phyloP scores from a whole-genome alignment of 805 yeast genomes.

The Lachancea meyersii region DNA sequence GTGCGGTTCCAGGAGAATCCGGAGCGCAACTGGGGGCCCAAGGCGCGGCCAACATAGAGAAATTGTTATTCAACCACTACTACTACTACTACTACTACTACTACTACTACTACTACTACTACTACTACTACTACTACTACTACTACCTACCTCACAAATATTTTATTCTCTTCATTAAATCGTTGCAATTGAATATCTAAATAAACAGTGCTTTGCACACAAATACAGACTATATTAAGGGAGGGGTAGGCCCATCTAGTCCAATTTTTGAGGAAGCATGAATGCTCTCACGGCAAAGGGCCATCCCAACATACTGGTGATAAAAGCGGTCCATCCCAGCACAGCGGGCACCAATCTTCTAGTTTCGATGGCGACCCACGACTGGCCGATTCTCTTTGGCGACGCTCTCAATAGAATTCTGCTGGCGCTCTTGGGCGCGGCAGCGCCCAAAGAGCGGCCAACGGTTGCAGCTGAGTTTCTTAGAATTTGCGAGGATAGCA shows the following conservation, averaged over 20 bases:
- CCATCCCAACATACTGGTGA: slow-evolving; percentile 24
- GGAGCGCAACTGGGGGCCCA: slow-evolving; percentile 95
- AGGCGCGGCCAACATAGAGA: slow-evolving; percentile 53
- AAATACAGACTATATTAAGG: not conserved
- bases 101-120: too few species aligned
- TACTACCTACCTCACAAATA: too few species aligned
- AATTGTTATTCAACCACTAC: not conserved
- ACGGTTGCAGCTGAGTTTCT: slow-evolving; percentile 15
- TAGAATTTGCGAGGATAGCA: slow-evolving; percentile 21
- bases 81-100: too few species aligned
- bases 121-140: too few species aligned
- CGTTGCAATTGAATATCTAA: not conserved
- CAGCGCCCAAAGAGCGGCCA: slow-evolving; percentile 12
- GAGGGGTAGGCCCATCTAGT: not conserved
- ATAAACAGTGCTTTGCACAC: not conserved
- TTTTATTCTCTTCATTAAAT: not conserved
- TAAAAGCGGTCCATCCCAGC: slow-evolving; percentile 15
- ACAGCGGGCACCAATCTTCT: slow-evolving; percentile 23
- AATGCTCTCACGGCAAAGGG: slow-evolving; percentile 17
- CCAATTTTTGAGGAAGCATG: not conserved
- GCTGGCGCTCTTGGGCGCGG: slow-evolving; percentile 7
- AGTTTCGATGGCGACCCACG: slow-evolving; percentile 21
- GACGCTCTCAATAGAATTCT: slow-evolving; percentile 9
- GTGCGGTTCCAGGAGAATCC: slow-evolving; percentile 92
- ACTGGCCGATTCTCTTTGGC: slow-evolving; percentile 18